Base-by-base conservation (phyloP, 2,329 filamentous ascomycete species). In the Didymellaceae sp. region DNA sequence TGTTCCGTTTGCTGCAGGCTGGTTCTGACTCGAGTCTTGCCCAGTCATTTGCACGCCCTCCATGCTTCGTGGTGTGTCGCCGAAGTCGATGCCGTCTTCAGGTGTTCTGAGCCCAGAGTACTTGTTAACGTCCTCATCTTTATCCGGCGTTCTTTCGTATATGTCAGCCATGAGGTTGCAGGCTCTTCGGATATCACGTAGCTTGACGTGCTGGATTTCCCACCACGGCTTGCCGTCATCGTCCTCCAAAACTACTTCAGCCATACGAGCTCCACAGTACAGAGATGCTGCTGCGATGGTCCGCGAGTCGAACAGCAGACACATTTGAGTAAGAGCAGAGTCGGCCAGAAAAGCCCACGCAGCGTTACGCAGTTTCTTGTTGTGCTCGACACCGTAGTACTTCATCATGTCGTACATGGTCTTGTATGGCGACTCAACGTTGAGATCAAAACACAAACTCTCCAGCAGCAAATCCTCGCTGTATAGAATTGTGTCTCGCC, bases 331-430 rank as follows among this genome's bases (percentile, higher is more conserved):
- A 53, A 93, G 84, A 58, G 86, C 89, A 16, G 88, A 89, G 74
- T 99, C 94, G 69, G 95, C 97, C 57, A 96, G 85, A 66, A 97
- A 97, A 0, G 91, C 88, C 91, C 94, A 97, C 1, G 91, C 89
- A 0, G 89, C 86, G 73, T 96, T 92, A 46, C 93, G 85, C 22
- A 97, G 76, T 45, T 82, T 78, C 74, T 93, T 93, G 74, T 95
- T 89, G 65, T 93, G 86, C 52, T 90, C 85, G 38, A 91, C 80
- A 18, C 82, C 81, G 54, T 94, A 83, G 67, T 84, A 86, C 45
- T 86, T 84, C 24, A 96, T 82, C 67, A 92, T 87, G 47, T 93
- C 86, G 73, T 90, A 94, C 21, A 97, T 84, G 51, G 88, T 84
- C 51, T 87, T 86, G 72, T 97, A 94, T 0, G 94, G 93, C 53